A percentile compares a stretch with the other conserved stretches of the same genome.
Conservation (phyloP, 2,329 filamentous ascomycete genomes). For the Cladobotryum mycophilum region DNA sequence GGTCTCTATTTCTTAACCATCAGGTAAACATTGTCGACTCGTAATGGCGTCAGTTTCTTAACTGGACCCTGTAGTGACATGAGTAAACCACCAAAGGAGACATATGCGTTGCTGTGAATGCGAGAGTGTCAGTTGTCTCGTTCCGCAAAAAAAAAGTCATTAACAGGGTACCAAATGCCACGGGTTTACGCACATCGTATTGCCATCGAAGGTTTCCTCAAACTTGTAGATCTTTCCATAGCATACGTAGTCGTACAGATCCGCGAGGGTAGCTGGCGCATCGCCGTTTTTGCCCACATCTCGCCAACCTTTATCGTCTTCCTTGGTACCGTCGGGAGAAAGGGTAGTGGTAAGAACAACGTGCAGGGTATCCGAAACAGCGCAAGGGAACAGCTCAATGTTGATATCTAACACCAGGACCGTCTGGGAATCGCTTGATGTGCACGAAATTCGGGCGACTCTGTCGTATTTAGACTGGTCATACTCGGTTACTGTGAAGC, state of each 20-base stretch:
- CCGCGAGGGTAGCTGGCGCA: constrained; percentile 58
- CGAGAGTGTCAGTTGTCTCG: background rate
- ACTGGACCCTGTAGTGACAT: constrained; percentile 90
- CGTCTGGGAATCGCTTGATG: constrained; percentile 66
- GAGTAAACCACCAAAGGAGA: constrained; percentile 88
- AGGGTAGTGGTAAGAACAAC: constrained; percentile 81
- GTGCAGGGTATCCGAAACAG: constrained; percentile 67
- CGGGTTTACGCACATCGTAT: constrained; percentile 62
- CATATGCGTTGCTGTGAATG: constrained; percentile 71
- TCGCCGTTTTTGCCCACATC: constrained; percentile 54
- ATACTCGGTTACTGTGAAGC: constrained; percentile 73
- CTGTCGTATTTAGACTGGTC: constrained; percentile 92
- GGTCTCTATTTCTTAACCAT: constrained; percentile 63
- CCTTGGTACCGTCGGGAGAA: constrained; percentile 76
- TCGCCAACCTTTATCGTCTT: constrained; percentile 74
- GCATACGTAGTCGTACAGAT: constrained; percentile 83
- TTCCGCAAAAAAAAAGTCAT: background rate
- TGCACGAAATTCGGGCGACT: constrained; percentile 77
- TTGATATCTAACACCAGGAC: constrained; percentile 88
- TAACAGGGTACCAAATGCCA: background rate
- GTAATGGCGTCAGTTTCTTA: constrained; percentile 86
- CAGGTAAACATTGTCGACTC: constrained; percentile 91
- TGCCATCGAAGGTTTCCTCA: constrained; percentile 70
- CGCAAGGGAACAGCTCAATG: constrained; percentile 79
- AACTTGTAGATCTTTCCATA: constrained; percentile 86